Percentiles rank a stretch among this genome's conserved stretches.
These are phyloP conservation scores for Colletotrichum sp. DNA, from an alignment of 2,329 filamentous ascomycete genomes.

Conservation along the genomic window DNA sequence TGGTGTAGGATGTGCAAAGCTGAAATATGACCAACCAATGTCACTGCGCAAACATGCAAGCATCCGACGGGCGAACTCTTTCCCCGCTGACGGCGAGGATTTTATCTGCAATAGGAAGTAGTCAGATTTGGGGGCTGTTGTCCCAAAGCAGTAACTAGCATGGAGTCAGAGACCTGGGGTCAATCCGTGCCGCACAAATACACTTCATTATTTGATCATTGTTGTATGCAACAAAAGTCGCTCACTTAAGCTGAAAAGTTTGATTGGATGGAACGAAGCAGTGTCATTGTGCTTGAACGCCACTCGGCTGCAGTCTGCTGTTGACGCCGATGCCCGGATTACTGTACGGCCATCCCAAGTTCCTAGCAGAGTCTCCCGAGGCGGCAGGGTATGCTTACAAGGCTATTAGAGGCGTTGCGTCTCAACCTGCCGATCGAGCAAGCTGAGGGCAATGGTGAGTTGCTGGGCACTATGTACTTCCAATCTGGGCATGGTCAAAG, in stretches of 20 bases:
- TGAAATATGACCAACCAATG: background rate
- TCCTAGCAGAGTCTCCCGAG: background rate
- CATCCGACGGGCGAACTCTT: background rate
- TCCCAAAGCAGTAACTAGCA: background rate
- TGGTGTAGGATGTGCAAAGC: background rate
- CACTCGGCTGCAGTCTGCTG: background rate
- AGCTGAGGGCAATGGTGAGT: rapidly evolving
- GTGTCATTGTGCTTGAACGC: background rate
- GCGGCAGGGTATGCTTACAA: background rate
- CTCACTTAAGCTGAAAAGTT: background rate
- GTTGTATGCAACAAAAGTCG: background rate
- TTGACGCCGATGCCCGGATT: background rate
- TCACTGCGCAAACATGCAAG: background rate
- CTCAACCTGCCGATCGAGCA: background rate
- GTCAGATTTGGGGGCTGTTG: background rate
- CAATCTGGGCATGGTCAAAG: background rate
- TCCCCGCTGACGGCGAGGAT: background rate
- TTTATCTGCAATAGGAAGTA: background rate
- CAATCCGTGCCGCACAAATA: background rate
- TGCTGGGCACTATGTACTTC: background rate
- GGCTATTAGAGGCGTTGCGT: rapidly evolving
- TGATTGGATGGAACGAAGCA: rapidly evolving
- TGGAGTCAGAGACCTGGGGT: rapidly evolving
- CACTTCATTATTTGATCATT: background rate
- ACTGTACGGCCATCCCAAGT: background rate